A percentile compares a stretch with the other conserved stretches of the same genome.
These are phyloP conservation scores for Myriosclerotinia curreyana DNA, from an alignment of 2,329 filamentous ascomycete species.

Conservation along the genomic window DNA sequence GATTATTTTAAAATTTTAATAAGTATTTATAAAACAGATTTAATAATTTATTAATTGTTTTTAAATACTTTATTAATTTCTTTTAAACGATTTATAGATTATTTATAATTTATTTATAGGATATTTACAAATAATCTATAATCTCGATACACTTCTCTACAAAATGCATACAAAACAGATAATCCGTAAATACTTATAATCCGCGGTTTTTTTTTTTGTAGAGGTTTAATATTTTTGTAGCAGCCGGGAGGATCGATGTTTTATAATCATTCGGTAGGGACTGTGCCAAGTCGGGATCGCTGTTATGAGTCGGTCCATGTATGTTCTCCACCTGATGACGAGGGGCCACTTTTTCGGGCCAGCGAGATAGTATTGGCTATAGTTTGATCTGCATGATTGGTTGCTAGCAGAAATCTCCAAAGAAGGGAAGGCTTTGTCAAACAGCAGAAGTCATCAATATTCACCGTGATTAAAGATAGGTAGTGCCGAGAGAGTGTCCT, in stretches of 20 bases:
- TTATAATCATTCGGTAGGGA: neutral
- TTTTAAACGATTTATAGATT: too few relatives aligned
- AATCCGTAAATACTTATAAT: too few relatives aligned
- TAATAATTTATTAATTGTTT: too few relatives aligned
- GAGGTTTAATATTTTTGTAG: neutral
- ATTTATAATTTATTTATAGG: too few relatives aligned
- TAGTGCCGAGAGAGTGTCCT: neutral
- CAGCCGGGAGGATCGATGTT: neutral
- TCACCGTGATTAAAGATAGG: neutral
- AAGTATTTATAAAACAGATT: too few relatives aligned
- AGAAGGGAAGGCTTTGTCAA: too few relatives aligned
- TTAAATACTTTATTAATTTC: too few relatives aligned
- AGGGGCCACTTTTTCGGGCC: neutral
- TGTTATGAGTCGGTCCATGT: slow-evolving; percentile 3
- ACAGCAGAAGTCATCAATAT: fast-evolving
- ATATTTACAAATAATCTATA: too few relatives aligned
- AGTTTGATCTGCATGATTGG: neutral
- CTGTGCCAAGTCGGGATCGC: slow-evolving; percentile 15
- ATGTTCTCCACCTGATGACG: slow-evolving; percentile 10
- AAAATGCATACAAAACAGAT: too few relatives aligned
- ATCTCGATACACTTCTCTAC: too few relatives aligned
- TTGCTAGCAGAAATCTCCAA: neutral
- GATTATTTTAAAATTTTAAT: too few relatives aligned
- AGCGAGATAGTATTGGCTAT: neutral
- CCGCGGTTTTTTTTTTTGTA: too few relatives aligned